phyloP scores from a whole-genome alignment of 208 protist genomes.

The Trichomonas vaginalis region DNA sequence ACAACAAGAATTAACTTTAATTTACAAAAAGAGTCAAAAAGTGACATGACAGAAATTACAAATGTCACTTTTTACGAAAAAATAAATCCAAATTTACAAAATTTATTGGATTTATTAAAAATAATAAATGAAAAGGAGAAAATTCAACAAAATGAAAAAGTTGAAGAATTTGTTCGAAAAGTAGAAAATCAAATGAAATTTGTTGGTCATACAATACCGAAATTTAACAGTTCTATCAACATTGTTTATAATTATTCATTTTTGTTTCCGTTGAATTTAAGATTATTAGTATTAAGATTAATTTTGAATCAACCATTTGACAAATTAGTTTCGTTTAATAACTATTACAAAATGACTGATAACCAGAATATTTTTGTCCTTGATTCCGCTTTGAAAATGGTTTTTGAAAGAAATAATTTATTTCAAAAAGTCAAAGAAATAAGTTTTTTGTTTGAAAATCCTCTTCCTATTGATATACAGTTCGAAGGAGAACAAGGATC shows the following conservation, averaged over 20 bases:
- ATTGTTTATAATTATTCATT: background rate
- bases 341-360: background rate
- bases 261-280: background rate
- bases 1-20: background rate
- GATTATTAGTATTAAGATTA: background rate
- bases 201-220: background rate
- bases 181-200: background rate
- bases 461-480: background rate
- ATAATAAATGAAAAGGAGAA: background rate
- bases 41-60: too few relatives aligned
- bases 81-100: background rate
- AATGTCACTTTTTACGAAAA: background rate
- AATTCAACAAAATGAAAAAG: background rate
- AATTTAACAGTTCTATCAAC: background rate
- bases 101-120: background rate
- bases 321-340: background rate
- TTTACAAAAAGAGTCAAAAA: background rate
- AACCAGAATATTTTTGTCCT: background rate
- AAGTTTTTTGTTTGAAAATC: background rate
- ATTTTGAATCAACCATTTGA: background rate
- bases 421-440: background rate
- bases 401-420: background rate
- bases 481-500: background rate
- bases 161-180: background rate
- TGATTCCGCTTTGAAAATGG: background rate